A percentile compares a stretch with the other conserved stretches of the same genome.
Conservation (phyloP, 2,329 filamentous ascomycete genomes). For the Scedosporium dehoogii region DNA sequence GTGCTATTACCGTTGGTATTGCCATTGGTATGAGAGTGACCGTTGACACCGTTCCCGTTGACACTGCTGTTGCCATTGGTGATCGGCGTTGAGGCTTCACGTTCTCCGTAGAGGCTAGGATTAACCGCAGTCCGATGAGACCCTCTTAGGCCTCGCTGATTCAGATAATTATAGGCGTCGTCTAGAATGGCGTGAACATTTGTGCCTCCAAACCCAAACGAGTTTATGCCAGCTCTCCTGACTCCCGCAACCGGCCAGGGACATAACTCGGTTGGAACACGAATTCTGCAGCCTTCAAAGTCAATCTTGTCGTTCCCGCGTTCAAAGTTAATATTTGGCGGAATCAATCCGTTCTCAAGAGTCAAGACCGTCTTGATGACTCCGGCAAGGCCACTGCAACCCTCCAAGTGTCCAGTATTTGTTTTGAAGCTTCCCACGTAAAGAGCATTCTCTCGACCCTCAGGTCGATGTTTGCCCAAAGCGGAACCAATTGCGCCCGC, state of each 20-base stretch:
- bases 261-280: not conserved
- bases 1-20: too few relatives aligned
- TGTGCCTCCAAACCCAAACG: constrained; percentile 19
- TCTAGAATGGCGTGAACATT: constrained; percentile 19
- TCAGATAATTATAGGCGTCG: constrained; percentile 3
- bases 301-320: constrained; percentile 15
- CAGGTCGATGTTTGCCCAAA: constrained; percentile 4
- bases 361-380: constrained; percentile 19
- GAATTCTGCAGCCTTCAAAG: constrained; percentile 14
- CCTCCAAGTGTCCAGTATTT: constrained; percentile 18
- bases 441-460: constrained; percentile 7
- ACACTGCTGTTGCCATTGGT: not conserved
- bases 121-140: not conserved
- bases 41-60: not conserved
- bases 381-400: constrained; percentile 13
- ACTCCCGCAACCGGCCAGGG: constrained; percentile 9
- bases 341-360: constrained; percentile 14
- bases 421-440: constrained; percentile 16
- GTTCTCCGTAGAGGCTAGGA: not conserved
- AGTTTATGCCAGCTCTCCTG: constrained; percentile 16
- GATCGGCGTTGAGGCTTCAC: not conserved
- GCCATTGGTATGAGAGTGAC: not conserved
- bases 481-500: constrained; percentile 12
- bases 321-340: constrained; percentile 14
- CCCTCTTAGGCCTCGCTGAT: not conserved